Evolutionary conservation across 2,329 filamentous ascomycete genomes (phyloP), one percentile per base, ranked within the genome.

Genomic region (Cladosporium velox): DNA sequence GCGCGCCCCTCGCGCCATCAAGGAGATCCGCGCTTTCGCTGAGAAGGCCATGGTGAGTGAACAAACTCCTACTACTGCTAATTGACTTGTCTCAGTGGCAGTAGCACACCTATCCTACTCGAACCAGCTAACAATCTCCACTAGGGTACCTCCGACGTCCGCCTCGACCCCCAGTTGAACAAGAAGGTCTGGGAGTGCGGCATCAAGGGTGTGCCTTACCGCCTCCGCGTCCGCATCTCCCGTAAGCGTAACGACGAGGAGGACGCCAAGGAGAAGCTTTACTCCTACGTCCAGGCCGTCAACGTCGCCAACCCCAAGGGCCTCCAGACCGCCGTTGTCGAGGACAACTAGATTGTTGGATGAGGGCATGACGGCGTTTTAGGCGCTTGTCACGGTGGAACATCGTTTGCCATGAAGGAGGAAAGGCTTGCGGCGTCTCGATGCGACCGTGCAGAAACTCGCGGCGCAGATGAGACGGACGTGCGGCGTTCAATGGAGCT

Each of bases 111-210:
- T 18, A 55, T 24, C 21, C 30, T 21, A 14, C 8, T 34, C 26
- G 28, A 14, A 11, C 21, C 18, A 49, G 38, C 59, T 65, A 67
- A 65, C 59, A 57, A 66, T 28, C 28, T 11, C 28, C 14, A 62
- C 67, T 76, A 99, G 95, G 94, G 94, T 81, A 99, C 95, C 85
- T 84, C 87, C 79, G 95, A 99, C 82, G 95, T 99, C 85, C 95
- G 95, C 78, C 85, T 99, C 80, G 95, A 99, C 88, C 95, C 95
- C 79, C 91, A 95, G 86, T 86, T 99, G 80, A 99, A 99, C 91
- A 99, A 99, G 92, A 98, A 99, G 89, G 94, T 99, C 82, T 99
- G 95, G 95, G 95, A 99, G 86, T 87, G 90, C 80, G 95, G 95
- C 83, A 90, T 99, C 87, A 99, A 98, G 91, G 96, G 95, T 79